Evolutionary conservation across 176 grass and related monocot genomes (phyloP).

Genomic region (Bolboschoenus planiculmis): DNA sequence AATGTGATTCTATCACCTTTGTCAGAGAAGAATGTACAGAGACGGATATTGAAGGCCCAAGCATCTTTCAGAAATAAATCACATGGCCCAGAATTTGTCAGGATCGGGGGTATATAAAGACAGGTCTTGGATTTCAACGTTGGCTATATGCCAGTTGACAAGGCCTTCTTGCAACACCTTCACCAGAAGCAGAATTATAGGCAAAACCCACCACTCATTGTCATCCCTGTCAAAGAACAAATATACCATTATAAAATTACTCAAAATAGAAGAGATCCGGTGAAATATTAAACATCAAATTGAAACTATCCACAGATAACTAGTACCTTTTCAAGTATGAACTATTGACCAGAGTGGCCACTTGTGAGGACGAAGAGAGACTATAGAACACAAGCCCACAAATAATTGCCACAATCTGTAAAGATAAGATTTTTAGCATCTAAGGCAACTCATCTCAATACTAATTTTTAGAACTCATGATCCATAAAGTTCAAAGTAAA

Average conservation of each 20-base stretch:
- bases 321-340: conserved; percentile 44
- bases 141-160: conserved; percentile 80
- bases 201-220: conserved; percentile 81
- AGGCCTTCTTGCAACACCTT: conserved; percentile 64
- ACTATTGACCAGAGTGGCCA: conserved; percentile 24
- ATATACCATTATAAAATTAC: neutral
- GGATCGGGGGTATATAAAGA: conserved; percentile 65
- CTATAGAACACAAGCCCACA: conserved; percentile 55
- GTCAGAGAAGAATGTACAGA: conserved; percentile 20
- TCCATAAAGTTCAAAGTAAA: neutral
- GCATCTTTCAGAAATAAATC: neutral
- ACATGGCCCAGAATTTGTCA: conserved; percentile 95
- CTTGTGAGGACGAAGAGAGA: conserved; percentile 35
- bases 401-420: conserved; percentile 75
- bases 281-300: neutral
- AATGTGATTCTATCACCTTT: neutral
- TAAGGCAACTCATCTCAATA: conserved; percentile 12
- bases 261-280: neutral
- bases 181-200: conserved; percentile 48
- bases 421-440: conserved; percentile 13
- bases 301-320: neutral
- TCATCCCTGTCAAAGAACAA: conserved; percentile 36
- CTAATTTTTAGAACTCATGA: neutral
- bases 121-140: conserved; percentile 80
- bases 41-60: neutral